These are phyloP conservation scores for Eucalyptus dawsonii DNA, from an alignment of 345 rosid species.

Conservation along the genomic window DNA sequence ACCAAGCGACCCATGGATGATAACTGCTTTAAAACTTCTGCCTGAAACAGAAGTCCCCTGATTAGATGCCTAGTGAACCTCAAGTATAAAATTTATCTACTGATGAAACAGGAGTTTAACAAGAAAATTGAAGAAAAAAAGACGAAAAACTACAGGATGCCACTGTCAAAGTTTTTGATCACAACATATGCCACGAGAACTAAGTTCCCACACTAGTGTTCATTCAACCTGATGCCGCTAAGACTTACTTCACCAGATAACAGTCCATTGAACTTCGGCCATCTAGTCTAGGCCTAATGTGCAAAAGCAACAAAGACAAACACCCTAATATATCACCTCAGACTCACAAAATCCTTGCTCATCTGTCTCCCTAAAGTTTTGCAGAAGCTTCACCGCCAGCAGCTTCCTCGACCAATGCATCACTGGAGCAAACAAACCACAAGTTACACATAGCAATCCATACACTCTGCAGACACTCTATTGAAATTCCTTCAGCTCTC, in stretches of 20 bases:
- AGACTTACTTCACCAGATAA: neutral
- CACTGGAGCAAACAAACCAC: constrained; percentile 28
- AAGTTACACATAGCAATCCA: neutral
- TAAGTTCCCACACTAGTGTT: neutral
- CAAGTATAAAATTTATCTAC: too few relatives aligned
- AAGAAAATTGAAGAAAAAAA: too few relatives aligned
- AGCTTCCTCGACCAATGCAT: constrained; percentile 69
- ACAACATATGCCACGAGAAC: neutral
- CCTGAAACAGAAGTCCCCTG: constrained; percentile 23
- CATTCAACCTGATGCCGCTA: neutral
- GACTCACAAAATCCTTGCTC: constrained; percentile 55
- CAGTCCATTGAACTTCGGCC: neutral
- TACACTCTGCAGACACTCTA: neutral
- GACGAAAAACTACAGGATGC: neutral
- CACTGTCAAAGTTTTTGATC: neutral
- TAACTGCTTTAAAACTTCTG: constrained; percentile 74
- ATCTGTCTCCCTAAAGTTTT: constrained; percentile 46
- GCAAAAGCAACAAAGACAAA: neutral
- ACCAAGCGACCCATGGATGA: constrained; percentile 79
- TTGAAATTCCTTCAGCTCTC: neutral
- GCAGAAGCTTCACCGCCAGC: constrained; percentile 66
- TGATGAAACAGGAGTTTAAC: too few relatives aligned
- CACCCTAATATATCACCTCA: constrained; percentile 31
- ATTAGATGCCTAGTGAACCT: neutral
- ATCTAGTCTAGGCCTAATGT: neutral